These are phyloP conservation scores for Blumeria hordei DNA, from an alignment of 2,329 filamentous ascomycete genomes.

Conservation along the genomic window DNA sequence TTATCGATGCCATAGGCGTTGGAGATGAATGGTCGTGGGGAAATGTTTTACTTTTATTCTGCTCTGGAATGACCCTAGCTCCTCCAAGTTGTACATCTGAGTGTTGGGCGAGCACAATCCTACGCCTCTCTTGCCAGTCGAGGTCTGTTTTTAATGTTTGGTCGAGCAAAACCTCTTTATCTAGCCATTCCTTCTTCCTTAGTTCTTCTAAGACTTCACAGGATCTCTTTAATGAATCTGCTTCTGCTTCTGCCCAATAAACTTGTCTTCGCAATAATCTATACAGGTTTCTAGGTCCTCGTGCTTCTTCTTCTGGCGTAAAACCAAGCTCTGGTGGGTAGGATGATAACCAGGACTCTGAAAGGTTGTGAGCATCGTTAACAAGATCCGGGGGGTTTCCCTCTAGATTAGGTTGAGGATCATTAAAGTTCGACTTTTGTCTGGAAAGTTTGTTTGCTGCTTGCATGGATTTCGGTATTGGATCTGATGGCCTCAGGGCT, in stretches of 20 bases:
- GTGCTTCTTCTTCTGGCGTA: conserved; percentile 34
- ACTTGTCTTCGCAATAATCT: conserved; percentile 36
- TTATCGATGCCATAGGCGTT: conserved; percentile 1
- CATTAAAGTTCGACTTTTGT: conserved; percentile 12
- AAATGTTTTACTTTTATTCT: conserved; percentile 1
- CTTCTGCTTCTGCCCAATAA: conserved; percentile 47
- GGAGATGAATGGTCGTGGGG: conserved; percentile 3
- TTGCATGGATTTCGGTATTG: conserved; percentile 46
- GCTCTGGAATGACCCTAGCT: conserved; percentile 6
- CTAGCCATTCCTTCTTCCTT: conserved; percentile 49
- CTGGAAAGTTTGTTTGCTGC: conserved; percentile 21
- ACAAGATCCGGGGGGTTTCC: conserved; percentile 23
- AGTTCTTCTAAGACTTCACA: conserved; percentile 39
- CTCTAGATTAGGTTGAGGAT: conserved; percentile 34
- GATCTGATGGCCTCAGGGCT: conserved; percentile 57
- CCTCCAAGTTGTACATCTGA: conserved; percentile 12
- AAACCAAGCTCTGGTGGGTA: conserved; percentile 30
- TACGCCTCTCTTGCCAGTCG: conserved; percentile 35
- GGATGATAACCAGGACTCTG: conserved; percentile 7
- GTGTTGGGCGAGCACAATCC: conserved; percentile 25
- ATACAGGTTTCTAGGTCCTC: conserved; percentile 40
- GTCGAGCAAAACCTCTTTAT: conserved; percentile 58
- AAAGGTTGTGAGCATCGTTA: conserved; percentile 12
- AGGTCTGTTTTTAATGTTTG: conserved; percentile 44
- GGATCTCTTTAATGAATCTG: conserved; percentile 36